Conservation (phyloP, 768 basidiomycete genomes). For the Mycena polygramma region DNA sequence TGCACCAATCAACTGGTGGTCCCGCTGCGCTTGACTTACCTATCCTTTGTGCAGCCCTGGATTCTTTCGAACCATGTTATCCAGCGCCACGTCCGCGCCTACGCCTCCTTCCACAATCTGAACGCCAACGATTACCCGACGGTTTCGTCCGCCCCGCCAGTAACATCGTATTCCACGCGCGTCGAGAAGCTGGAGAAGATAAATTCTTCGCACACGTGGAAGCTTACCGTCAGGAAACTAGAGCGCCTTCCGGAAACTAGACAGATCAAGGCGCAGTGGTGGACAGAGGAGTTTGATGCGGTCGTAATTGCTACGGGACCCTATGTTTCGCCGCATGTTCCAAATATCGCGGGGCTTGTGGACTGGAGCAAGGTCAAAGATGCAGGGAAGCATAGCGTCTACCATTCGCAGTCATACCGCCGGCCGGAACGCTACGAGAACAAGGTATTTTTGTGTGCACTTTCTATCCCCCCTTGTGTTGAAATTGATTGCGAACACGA, state of each 20-base stretch:
- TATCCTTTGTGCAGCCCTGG: slow-evolving; percentile 33
- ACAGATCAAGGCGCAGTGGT: slow-evolving; percentile 42
- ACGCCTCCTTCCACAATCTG: slow-evolving; percentile 47
- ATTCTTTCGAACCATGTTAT: slow-evolving; percentile 39
- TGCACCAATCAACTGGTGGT: background rate
- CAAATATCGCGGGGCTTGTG: slow-evolving; percentile 45
- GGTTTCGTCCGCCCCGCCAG: slow-evolving; percentile 32
- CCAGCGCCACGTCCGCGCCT: slow-evolving; percentile 48
- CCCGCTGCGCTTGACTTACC: background rate
- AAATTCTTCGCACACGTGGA: slow-evolving; percentile 36
- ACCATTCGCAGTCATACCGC: slow-evolving; percentile 51
- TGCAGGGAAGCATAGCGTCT: slow-evolving; percentile 36
- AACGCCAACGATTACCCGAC: slow-evolving; percentile 45
- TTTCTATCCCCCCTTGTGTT: background rate
- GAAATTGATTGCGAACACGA: background rate
- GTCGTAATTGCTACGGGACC: slow-evolving; percentile 49
- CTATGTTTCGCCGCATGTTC: slow-evolving; percentile 49
- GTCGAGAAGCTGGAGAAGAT: slow-evolving; percentile 52
- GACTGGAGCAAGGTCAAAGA: slow-evolving; percentile 44
- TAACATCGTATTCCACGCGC: slow-evolving; percentile 51
- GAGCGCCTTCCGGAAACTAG: slow-evolving; percentile 35
- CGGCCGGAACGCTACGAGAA: slow-evolving; percentile 46
- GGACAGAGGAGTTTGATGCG: slow-evolving; percentile 50
- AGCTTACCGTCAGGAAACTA: slow-evolving; percentile 39
- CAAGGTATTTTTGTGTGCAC: slow-evolving; percentile 41